phyloP scores from a whole-genome alignment of 768 basidiomycete species.

The Tylopilus subfusipes region DNA sequence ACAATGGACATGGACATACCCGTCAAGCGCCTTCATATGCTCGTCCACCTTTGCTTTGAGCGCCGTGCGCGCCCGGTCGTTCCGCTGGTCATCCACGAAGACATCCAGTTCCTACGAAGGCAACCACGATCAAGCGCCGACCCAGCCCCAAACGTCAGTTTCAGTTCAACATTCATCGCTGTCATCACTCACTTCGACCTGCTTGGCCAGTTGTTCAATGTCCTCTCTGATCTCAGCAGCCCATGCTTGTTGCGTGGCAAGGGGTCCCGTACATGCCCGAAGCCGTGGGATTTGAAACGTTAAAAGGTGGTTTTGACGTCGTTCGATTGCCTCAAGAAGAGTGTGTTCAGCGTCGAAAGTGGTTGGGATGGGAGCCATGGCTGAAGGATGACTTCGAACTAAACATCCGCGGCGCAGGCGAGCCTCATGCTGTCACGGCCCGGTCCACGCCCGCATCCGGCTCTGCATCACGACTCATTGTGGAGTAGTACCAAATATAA shows the following conservation, averaged over 20 bases:
- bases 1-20: slow-evolving; percentile 40
- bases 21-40: slow-evolving; percentile 43
- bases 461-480: too few relatives aligned
- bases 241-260: slow-evolving; percentile 66
- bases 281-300: slow-evolving; percentile 76
- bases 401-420: not conserved
- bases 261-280: slow-evolving; percentile 62
- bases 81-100: slow-evolving; percentile 68
- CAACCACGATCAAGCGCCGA: not conserved
- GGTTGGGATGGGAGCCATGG: slow-evolving; percentile 63
- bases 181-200: slow-evolving; percentile 59
- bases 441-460: not conserved
- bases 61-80: slow-evolving; percentile 47
- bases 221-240: slow-evolving; percentile 77
- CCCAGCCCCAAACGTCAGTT: not conserved
- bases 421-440: not conserved
- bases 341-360: slow-evolving; percentile 48
- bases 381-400: not conserved
- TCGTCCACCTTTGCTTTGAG: slow-evolving; percentile 49
- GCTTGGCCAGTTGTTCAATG: slow-evolving; percentile 53
- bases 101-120: slow-evolving; percentile 57
- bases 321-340: slow-evolving; percentile 49
- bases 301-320: slow-evolving; percentile 60
- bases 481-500: too few relatives aligned
- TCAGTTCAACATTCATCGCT: not conserved